These are phyloP conservation scores for Monosporozyma yasuniensis DNA, from an alignment of 805 yeast species.

Conservation along the genomic window DNA sequence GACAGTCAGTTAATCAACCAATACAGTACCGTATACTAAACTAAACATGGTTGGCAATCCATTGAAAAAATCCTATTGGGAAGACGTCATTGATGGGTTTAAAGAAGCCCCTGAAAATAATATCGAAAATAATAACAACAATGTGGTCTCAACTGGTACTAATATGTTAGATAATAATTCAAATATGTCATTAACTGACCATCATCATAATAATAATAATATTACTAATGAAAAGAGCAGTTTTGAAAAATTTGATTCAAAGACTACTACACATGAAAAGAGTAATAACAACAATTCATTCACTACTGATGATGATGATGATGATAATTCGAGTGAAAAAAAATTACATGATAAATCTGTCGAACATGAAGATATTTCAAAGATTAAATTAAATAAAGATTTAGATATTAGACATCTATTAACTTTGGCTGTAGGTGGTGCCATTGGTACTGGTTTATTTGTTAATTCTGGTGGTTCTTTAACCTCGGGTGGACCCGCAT, in stretches of 20 bases:
- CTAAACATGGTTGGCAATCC: conserved; percentile 10
- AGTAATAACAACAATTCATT: neutral
- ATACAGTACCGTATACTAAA: too few relatives aligned
- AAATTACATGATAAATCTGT: neutral
- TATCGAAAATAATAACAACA: neutral
- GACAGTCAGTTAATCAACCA: too few relatives aligned
- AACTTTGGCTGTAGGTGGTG: conserved; percentile 61
- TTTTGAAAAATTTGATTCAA: conserved; percentile 1
- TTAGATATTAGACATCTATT: conserved; percentile 40
- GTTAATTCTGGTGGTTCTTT: conserved; percentile 58
- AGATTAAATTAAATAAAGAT: conserved; percentile 17
- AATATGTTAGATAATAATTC: neutral
- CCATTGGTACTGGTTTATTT: conserved; percentile 61
- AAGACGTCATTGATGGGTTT: conserved; percentile 15
- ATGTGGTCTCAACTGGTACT: neutral
- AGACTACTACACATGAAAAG: neutral
- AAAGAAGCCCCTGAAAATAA: conserved; percentile 6
- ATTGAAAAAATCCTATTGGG: conserved; percentile 14
- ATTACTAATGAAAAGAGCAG: neutral
- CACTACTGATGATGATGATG: neutral
- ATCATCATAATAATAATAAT: neutral
- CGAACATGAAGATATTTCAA: conserved; percentile 10
- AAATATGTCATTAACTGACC: neutral
- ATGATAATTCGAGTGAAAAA: neutral
- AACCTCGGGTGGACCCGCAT: conserved; percentile 55